Evolutionary conservation across 129 eudicot species (phyloP).

Genomic region (Arctium minus): DNA sequence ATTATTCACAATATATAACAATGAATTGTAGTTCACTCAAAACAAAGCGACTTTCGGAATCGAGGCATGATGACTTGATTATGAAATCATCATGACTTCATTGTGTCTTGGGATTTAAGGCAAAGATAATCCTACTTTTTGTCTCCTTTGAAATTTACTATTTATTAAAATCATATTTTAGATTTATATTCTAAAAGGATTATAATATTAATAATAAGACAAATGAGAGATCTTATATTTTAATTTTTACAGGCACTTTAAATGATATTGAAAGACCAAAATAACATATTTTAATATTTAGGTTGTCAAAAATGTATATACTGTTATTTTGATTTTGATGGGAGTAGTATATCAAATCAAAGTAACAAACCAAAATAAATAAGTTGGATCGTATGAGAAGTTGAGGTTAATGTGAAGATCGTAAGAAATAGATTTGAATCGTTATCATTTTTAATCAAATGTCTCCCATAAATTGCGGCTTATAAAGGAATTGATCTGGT

Average conservation of each 20-base stretch:
- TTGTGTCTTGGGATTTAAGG: background rate
- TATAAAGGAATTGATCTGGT: too few relatives aligned
- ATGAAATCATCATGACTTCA: background rate
- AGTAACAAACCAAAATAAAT: background rate
- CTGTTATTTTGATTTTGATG: background rate
- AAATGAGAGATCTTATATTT: background rate
- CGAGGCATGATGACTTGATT: conserved; percentile 1
- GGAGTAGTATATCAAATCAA: background rate
- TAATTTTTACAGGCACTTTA: background rate
- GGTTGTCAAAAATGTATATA: background rate
- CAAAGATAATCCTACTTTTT: background rate
- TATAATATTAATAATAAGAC: background rate
- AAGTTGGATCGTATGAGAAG: background rate
- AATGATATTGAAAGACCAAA: background rate
- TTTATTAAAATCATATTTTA: background rate
- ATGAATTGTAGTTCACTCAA: too few relatives aligned
- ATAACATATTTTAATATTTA: background rate
- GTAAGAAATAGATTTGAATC: too few relatives aligned
- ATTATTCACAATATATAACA: too few relatives aligned
- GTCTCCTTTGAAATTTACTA: background rate
- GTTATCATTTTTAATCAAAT: too few relatives aligned
- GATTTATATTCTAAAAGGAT: background rate
- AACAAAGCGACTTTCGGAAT: background rate
- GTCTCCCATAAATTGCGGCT: too few relatives aligned
- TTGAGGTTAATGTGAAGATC: too few relatives aligned